Evolutionary conservation across 345 rosid genomes (phyloP).

Genomic region (Ailanthus altissimus): DNA sequence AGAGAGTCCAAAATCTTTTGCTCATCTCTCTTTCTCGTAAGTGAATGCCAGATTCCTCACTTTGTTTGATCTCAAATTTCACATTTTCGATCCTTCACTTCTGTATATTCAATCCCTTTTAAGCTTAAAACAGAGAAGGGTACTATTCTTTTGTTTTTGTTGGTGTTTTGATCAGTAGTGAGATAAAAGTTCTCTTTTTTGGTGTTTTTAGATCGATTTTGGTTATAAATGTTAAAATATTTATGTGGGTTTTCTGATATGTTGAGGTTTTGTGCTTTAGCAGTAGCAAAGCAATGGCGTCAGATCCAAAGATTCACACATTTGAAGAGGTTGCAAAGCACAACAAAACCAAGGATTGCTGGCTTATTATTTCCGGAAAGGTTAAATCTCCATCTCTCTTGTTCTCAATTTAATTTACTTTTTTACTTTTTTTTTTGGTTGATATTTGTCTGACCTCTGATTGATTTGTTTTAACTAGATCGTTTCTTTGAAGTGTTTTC

Average conservation of each 20-base stretch:
- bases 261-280: slow-evolving; percentile 26
- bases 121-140: neutral
- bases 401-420: neutral
- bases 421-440: neutral
- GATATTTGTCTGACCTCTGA: too few relatives aligned
- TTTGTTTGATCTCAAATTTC: neutral
- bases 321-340: slow-evolving; percentile 82
- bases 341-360: slow-evolving; percentile 85
- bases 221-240: neutral
- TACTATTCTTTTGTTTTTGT: neutral
- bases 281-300: slow-evolving; percentile 54
- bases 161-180: neutral
- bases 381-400: slow-evolving; percentile 47
- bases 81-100: neutral
- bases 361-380: slow-evolving; percentile 90
- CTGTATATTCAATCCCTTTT: slow-evolving; percentile 2
- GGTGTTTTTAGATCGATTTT: neutral
- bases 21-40: neutral
- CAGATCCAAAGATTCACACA: slow-evolving; percentile 52
- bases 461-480: neutral
- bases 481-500: neutral
- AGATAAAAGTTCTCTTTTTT: neutral
- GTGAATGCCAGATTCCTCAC: slow-evolving; percentile 5
- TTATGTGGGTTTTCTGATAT: slow-evolving; percentile 26
- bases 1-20: neutral